These are phyloP conservation scores for Asterochloris erici DNA, from an alignment of 139 green algal genomes.

Conservation along the genomic window DNA sequence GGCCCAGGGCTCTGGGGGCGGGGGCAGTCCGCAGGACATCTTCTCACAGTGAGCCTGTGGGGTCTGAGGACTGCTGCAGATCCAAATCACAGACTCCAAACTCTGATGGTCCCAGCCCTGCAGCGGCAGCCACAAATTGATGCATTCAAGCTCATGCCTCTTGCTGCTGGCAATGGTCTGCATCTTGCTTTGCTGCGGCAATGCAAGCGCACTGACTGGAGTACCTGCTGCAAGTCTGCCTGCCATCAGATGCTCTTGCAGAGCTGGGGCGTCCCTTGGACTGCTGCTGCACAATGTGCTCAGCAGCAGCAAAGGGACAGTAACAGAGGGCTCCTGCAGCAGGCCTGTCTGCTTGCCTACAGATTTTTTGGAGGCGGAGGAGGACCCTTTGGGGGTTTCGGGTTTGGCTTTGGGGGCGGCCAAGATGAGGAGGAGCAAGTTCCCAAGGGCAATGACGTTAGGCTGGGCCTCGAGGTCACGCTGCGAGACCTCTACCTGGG, in stretches of 20 bases:
- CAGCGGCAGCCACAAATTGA: no score
- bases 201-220: not conserved
- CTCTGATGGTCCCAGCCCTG: no score
- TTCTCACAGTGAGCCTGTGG: conserved; percentile 72
- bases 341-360: not conserved
- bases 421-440: conserved; percentile 79
- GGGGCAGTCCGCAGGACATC: conserved; percentile 62
- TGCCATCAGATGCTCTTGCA: not conserved
- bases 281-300: not conserved
- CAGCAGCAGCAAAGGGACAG: not conserved
- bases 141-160: no score
- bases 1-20: conserved; percentile 48
- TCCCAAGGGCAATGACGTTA: conserved; percentile 81
- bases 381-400: conserved; percentile 69
- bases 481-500: conserved; percentile 93
- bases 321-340: not conserved
- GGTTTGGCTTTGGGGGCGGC: conserved; percentile 48
- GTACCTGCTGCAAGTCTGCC: not conserved
- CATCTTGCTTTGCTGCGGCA: not conserved
- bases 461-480: conserved; percentile 78
- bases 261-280: no score
- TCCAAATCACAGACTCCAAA: no score
- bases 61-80: not conserved
- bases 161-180: not conserved
- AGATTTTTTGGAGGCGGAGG: conserved; percentile 47